Percentiles rank a stretch among this genome's conserved stretches.
Evolutionary conservation across 129 eudicot species (phyloP).

Genomic region (Silybum marianum): DNA sequence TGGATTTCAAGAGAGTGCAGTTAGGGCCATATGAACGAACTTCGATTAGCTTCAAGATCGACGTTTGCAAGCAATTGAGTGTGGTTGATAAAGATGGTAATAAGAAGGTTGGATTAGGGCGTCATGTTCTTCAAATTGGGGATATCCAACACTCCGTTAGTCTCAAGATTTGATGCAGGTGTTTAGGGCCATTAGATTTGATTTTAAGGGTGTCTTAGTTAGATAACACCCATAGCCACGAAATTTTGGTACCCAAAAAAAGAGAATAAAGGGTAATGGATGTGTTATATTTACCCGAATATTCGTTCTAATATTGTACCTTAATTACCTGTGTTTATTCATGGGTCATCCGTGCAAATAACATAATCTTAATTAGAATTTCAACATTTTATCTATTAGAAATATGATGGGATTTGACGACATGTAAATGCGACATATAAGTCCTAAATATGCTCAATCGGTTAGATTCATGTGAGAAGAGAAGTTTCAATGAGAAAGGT

Average conservation of each 20-base stretch:
- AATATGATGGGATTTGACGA: neutral
- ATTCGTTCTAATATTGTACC: neutral
- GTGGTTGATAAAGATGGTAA: slow-evolving; percentile 37
- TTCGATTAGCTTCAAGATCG: slow-evolving; percentile 22
- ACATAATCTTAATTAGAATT: neutral
- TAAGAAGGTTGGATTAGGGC: slow-evolving; percentile 31
- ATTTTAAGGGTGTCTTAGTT: slow-evolving; percentile 6
- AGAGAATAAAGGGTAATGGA: neutral
- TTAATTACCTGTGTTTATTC: neutral
- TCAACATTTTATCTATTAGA: neutral
- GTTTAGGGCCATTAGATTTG: neutral
- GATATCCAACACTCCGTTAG: slow-evolving; percentile 19
- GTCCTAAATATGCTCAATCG: neutral
- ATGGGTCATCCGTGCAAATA: neutral
- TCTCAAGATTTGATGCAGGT: slow-evolving; percentile 18
- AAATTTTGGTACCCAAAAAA: neutral
- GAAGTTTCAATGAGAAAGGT: too few relatives aligned
- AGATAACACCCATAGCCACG: slow-evolving; percentile 14
- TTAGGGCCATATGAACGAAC: neutral
- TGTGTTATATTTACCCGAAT: neutral
- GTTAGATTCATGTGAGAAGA: too few relatives aligned
- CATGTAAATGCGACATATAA: neutral
- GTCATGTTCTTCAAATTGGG: slow-evolving; percentile 31
- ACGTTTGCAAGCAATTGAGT: slow-evolving; percentile 33
- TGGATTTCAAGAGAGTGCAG: slow-evolving; percentile 21